A percentile compares a stretch with the other conserved stretches of the same genome.
phyloP scores from a whole-genome alignment of 768 basidiomycete genomes.

The Pulveroboletus sp. region DNA sequence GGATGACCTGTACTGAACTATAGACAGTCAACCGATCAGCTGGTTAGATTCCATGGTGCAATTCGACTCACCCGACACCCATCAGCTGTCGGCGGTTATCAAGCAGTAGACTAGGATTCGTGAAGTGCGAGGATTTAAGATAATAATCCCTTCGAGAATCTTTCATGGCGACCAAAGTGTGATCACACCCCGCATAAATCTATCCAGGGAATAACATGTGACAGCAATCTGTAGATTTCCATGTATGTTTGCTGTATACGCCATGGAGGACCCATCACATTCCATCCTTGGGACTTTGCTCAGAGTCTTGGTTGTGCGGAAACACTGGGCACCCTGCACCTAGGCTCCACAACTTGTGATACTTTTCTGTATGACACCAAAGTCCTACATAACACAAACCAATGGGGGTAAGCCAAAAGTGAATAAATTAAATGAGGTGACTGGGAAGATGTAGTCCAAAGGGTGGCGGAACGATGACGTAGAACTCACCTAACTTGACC shows the following conservation, averaged over 20 bases:
- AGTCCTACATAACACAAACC: not conserved
- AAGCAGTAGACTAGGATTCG: not conserved
- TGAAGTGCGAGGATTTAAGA: not conserved
- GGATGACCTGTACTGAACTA: not conserved
- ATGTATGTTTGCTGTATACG: not conserved
- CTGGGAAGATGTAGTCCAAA: too few species aligned
- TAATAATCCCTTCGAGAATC: not conserved
- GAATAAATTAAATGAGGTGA: not conserved
- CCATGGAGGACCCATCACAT: not conserved
- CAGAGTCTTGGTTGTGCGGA: too few species aligned
- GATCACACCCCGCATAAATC: not conserved
- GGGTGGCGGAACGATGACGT: too few species aligned
- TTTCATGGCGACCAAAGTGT: not conserved
- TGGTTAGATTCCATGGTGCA: not conserved
- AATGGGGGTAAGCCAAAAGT: not conserved
- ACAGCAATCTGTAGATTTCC: too few species aligned
- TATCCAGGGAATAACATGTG: not conserved
- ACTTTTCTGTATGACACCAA: too few species aligned
- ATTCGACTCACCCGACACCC: not conserved
- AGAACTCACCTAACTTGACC: too few species aligned
- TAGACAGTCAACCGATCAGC: not conserved
- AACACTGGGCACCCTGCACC: not conserved
- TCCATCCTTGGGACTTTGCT: not conserved
- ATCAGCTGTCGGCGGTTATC: not conserved
- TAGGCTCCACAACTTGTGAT: not conserved